A percentile compares a stretch with the other conserved stretches of the same genome.
Conservation (phyloP, 768 basidiomycete genomes). For the Phanerochaete sordida region DNA sequence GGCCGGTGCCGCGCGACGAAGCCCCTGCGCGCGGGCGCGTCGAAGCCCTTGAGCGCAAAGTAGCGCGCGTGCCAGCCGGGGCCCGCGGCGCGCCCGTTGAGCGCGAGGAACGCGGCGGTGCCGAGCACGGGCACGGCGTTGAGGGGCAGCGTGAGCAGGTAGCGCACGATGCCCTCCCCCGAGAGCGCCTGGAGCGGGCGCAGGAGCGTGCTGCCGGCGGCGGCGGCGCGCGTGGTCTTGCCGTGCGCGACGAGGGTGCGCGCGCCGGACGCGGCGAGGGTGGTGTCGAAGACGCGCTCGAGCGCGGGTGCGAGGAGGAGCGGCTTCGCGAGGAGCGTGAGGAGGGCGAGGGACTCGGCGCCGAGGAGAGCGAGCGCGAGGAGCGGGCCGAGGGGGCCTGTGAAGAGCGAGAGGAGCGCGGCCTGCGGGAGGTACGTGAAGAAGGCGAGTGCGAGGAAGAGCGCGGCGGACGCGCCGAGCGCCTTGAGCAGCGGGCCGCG, state of each 20-base stretch:
- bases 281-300: slow-evolving; percentile 45
- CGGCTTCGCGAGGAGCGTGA: slow-evolving; percentile 41
- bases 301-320: slow-evolving; percentile 42
- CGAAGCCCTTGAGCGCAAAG: slow-evolving; percentile 63
- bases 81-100: slow-evolving; percentile 44
- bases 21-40: slow-evolving; percentile 36
- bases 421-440: slow-evolving; percentile 67
- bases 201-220: slow-evolving; percentile 41
- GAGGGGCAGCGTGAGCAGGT: slow-evolving; percentile 61
- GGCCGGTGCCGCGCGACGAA: slow-evolving; percentile 48
- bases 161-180: slow-evolving; percentile 46
- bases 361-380: slow-evolving; percentile 36
- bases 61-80: slow-evolving; percentile 62
- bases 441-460: slow-evolving; percentile 45
- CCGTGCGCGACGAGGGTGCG: slow-evolving; percentile 31
- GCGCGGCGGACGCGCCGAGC: slow-evolving; percentile 32
- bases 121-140: slow-evolving; percentile 67
- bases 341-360: slow-evolving; percentile 38
- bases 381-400: slow-evolving; percentile 61
- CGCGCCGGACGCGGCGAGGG: slow-evolving; percentile 39
- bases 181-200: slow-evolving; percentile 44
- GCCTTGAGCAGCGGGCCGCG: slow-evolving; percentile 37
- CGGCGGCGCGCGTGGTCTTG: slow-evolving; percentile 29
- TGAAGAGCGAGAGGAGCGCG: slow-evolving; percentile 57
- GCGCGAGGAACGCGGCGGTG: slow-evolving; percentile 56